Evolutionary conservation across 768 basidiomycete species (phyloP).

Genomic region (Podaxis sp.): DNA sequence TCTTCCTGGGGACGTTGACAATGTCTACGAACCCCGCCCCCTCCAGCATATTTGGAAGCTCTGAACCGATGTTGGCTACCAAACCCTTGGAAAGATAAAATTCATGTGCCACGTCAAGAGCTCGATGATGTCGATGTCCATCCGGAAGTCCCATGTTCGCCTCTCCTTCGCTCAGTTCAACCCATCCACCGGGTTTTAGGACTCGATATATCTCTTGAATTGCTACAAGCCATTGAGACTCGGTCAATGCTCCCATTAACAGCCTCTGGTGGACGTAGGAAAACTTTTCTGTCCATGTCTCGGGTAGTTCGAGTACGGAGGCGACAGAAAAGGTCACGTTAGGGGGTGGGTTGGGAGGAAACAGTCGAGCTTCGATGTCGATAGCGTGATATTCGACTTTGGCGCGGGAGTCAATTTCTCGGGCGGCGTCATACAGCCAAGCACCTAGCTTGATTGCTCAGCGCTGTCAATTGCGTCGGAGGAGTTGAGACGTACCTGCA

Average conservation of each 20-base stretch:
- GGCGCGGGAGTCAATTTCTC: not conserved
- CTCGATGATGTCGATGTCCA: not conserved
- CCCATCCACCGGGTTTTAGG: conserved; percentile 13
- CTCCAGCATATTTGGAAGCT: not conserved
- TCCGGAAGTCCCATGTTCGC: not conserved
- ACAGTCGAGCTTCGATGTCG: conserved; percentile 22
- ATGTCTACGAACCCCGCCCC: not conserved
- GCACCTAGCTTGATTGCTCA: not conserved
- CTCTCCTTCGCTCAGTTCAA: conserved; percentile 7
- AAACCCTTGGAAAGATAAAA: not conserved
- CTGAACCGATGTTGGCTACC: not conserved
- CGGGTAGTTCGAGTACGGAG: conserved; percentile 6
- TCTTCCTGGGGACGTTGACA: not conserved
- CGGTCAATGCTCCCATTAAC: not conserved
- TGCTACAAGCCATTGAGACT: conserved; percentile 4
- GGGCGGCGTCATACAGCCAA: not conserved
- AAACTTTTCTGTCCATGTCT: conserved; percentile 6
- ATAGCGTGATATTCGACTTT: conserved; percentile 18
- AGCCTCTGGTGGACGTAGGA: conserved; percentile 11
- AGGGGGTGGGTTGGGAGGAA: conserved; percentile 16
- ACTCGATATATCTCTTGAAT: conserved; percentile 8
- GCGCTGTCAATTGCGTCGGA: not conserved
- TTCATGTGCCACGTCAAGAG: not conserved
- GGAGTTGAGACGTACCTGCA: not conserved
- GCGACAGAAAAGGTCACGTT: conserved; percentile 10